A percentile compares a stretch with the other conserved stretches of the same genome.
Conservation (phyloP, 495 filamentous ascomycete species). For the Aspergillus heteromorphus region DNA sequence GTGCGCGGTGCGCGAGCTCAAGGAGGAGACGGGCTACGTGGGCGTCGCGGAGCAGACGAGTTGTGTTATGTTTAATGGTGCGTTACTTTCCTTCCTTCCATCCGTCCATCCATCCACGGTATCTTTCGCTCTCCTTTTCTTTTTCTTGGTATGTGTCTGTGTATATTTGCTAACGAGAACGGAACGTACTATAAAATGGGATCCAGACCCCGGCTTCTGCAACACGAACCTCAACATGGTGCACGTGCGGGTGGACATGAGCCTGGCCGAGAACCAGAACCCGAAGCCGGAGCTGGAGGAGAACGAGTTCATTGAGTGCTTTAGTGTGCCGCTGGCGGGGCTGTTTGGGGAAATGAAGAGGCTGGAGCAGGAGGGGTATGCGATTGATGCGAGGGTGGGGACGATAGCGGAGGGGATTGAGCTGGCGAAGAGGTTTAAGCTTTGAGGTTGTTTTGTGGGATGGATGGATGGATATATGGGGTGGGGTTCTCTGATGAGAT, state of each 20-base stretch:
- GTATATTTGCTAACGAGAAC: no score
- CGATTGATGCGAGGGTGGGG: slow-evolving; percentile 80
- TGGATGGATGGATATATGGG: not conserved
- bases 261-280: slow-evolving; percentile 60
- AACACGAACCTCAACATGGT: slow-evolving; percentile 85
- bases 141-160: no score
- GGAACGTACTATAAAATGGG: no score
- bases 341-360: slow-evolving; percentile 64
- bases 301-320: slow-evolving; percentile 86
- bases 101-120: not conserved
- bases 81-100: no score
- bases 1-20: slow-evolving; percentile 81
- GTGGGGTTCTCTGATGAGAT: not conserved
- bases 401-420: slow-evolving; percentile 84
- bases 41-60: slow-evolving; percentile 62
- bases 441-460: slow-evolving; percentile 18
- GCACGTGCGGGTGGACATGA: slow-evolving; percentile 74
- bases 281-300: slow-evolving; percentile 75
- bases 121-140: no score
- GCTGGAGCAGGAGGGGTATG: slow-evolving; percentile 69
- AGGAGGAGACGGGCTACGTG: slow-evolving; percentile 90
- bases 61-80: slow-evolving; percentile 82
- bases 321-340: slow-evolving; percentile 59
- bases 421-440: slow-evolving; percentile 59
- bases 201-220: slow-evolving; percentile 77